phyloP scores from a whole-genome alignment of 2,329 filamentous ascomycete genomes.

The Pochonia chlamydosporia region DNA sequence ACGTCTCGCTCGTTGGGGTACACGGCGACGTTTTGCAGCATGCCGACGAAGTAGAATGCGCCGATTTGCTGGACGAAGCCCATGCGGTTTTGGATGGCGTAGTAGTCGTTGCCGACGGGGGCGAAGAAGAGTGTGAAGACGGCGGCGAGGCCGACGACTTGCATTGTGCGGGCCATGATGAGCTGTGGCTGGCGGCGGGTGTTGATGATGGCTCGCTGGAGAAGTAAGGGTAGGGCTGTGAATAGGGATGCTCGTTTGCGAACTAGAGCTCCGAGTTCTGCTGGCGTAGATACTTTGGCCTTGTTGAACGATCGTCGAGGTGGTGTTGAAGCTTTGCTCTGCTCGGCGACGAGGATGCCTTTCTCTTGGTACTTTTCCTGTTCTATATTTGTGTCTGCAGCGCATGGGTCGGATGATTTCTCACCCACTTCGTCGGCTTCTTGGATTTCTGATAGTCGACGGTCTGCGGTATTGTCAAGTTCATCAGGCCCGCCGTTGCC shows the following conservation, averaged over 20 bases:
- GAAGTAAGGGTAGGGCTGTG: slow-evolving; percentile 59
- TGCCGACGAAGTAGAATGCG: slow-evolving; percentile 68
- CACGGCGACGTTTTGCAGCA: slow-evolving; percentile 73
- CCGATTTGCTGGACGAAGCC: slow-evolving; percentile 69
- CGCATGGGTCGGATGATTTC: not conserved
- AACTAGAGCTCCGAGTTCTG: slow-evolving; percentile 64
- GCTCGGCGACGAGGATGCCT: not conserved
- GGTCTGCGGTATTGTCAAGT: slow-evolving; percentile 5
- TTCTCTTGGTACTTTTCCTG: not conserved
- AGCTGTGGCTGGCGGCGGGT: slow-evolving; percentile 60
- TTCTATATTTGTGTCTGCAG: not conserved
- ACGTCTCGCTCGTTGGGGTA: slow-evolving; percentile 69
- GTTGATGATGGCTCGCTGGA: slow-evolving; percentile 64
- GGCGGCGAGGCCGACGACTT: slow-evolving; percentile 58
- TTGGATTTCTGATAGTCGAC: slow-evolving; percentile 20
- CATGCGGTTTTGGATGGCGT: slow-evolving; percentile 64
- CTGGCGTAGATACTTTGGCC: slow-evolving; percentile 54
- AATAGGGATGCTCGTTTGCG: slow-evolving; percentile 56
- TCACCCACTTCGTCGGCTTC: slow-evolving; percentile 21
- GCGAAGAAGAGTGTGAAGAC: slow-evolving; percentile 66
- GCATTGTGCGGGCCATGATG: slow-evolving; percentile 59
- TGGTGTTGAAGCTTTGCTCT: slow-evolving; percentile 8
- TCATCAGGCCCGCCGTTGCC: slow-evolving; percentile 10
- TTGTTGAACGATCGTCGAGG: slow-evolving; percentile 38
- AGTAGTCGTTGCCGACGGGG: slow-evolving; percentile 63